These are phyloP conservation scores for Trametes punicea DNA, from an alignment of 768 basidiomycete species.

Conservation along the genomic window DNA sequence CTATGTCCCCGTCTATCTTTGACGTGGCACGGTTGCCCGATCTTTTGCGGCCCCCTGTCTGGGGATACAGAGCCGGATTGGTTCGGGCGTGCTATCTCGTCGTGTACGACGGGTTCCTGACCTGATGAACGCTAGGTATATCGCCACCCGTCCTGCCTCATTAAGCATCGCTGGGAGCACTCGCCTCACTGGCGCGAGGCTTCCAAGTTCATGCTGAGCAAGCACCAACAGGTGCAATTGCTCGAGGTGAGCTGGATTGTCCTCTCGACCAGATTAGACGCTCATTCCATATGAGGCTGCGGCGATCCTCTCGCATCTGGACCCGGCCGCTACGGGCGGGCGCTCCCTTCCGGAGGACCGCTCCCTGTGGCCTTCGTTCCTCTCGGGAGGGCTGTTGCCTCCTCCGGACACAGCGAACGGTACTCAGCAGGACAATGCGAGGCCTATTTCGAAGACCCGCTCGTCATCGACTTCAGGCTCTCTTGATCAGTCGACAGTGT, in stretches of 20 bases:
- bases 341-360: conserved; percentile 90
- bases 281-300: conserved; percentile 58
- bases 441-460: conserved; percentile 6
- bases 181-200: conserved; percentile 96
- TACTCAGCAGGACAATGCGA: conserved; percentile 6
- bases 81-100: background rate
- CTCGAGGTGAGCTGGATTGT: conserved; percentile 62
- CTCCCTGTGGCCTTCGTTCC: conserved; percentile 85
- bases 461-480: conserved; percentile 17
- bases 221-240: conserved; percentile 96
- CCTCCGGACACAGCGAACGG: conserved; percentile 35
- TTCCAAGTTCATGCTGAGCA: conserved; percentile 84
- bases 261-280: background rate
- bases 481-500: conserved; percentile 18
- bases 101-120: background rate
- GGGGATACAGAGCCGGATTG: background rate
- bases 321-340: conserved; percentile 59
- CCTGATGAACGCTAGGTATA: conserved; percentile 52
- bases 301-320: conserved; percentile 88
- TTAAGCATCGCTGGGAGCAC: conserved; percentile 98
- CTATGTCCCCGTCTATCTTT: background rate
- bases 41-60: background rate
- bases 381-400: conserved; percentile 68
- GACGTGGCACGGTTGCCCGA: background rate
- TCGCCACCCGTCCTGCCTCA: conserved; percentile 90